phyloP scores from a whole-genome alignment of 1,139 yeast genomes.

The Diutina rugosa region DNA sequence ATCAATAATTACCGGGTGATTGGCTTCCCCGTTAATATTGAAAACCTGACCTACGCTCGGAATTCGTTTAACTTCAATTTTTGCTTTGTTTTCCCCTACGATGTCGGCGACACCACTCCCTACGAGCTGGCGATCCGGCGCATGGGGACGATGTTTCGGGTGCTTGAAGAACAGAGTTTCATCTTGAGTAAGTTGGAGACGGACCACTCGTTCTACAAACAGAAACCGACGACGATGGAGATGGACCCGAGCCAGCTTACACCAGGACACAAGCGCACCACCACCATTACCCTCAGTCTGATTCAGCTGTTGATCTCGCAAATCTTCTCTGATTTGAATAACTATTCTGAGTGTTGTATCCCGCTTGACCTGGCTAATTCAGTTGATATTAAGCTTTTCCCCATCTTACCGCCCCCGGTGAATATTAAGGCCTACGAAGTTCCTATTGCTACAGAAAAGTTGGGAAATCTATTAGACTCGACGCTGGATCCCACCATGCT shows the following conservation, averaged over 20 bases:
- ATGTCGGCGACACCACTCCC: conserved; percentile 60
- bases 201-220: conserved; percentile 16
- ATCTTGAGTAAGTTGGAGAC: conserved; percentile 46
- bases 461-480: conserved; percentile 62
- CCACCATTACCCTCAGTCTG: conserved; percentile 38
- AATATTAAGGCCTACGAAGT: conserved; percentile 66
- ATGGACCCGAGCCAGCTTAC: conserved; percentile 11
- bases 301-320: conserved; percentile 78
- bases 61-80: conserved; percentile 89
- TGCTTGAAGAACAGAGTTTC: conserved; percentile 80
- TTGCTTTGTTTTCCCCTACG: conserved; percentile 80
- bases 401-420: conserved; percentile 77
- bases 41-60: conserved; percentile 64
- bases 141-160: conserved; percentile 80
- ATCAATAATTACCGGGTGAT: conserved; percentile 59
- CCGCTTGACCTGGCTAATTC: conserved; percentile 86
- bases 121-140: conserved; percentile 79
- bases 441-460: conserved; percentile 72
- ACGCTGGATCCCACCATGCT: conserved; percentile 98
- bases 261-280: conserved; percentile 30
- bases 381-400: conserved; percentile 84
- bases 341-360: conserved; percentile 89
- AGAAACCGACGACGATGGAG: neutral
- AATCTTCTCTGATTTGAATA: conserved; percentile 82
- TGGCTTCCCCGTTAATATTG: conserved; percentile 86